Evolutionary conservation across 768 basidiomycete species (phyloP), one percentile per base, ranked within the genome.

Genomic region (Asterophora lycoperdoides): DNA sequence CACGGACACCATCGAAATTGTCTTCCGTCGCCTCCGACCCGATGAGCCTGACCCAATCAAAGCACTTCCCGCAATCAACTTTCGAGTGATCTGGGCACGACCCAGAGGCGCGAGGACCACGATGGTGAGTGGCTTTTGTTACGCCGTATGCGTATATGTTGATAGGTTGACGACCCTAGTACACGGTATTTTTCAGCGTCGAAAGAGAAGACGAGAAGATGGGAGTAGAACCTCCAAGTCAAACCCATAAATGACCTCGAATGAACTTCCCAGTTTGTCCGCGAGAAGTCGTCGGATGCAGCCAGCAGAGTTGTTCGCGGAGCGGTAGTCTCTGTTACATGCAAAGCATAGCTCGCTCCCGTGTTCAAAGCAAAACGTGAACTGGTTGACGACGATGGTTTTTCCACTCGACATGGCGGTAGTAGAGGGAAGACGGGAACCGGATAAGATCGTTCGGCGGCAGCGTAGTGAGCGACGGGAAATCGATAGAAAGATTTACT

Each of bases 361-460:
- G 32, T 54, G 53, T 17, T 54, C 49, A 36, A 50, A 47, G 53
- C 53, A 54, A 26, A 54, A 54, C 6, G 48, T 47, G 36, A 54
- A 54, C 10, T 46, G 43, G 39, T 54, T 54, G 18, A 54, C 53
- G 26, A 54, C 40, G 28, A 54, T 54, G 32, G 42, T 54, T 47
- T 54, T 54, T 28, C 35, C 35, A 37, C 49, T 51, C 32, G 44
- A 35, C 44, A 46, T 45, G 15, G n/a, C 34, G 38, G 30, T 14
- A n/a, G 30, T 14, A n/a, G 20, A 38, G 19, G 48, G 6, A 20
- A 37, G 14, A 5, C 30, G 30, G 30, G 18, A 4, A 32, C 2
- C n/a, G 14, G 15, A 33, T 17, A 18, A 18, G 29, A 17, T 23
- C 14, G 37, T 8, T 8, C 8, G 37, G 19, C 14, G 14, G 10